Evolutionary conservation across 139 green algal species (phyloP), one percentile per base, ranked within the genome.

Genomic region (Haematococcus lacustris): DNA sequence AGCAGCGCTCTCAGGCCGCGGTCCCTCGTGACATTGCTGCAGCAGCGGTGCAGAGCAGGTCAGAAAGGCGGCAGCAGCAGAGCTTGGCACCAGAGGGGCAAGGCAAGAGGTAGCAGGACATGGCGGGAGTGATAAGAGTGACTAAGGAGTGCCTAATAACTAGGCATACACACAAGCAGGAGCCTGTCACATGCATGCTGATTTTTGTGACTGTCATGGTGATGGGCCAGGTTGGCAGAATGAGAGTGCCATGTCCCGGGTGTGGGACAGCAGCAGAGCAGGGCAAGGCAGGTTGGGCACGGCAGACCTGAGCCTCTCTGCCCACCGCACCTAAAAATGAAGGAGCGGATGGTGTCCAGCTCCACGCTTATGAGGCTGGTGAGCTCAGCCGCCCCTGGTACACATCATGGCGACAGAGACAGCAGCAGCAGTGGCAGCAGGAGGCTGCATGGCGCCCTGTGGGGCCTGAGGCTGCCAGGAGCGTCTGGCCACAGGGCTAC

Each of bases 341-440:
- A 93, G 34, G 57, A 74, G 41, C 92, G 88, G 23, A 97, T 72
- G 0, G 85, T 85, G 68, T 95, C 90, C 38, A 97, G 85, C 82
- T 97, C 90, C 17, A 86, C 82, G 32, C 78, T 86, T 1, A 97
- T 82, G 5, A 94, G 43, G 73, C 73, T 80, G 28, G 91, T 91
- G 34, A 97, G 81, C 76, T 92, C 83, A 2, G 83, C 76, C 26
- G 89, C n/a, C n/a, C n/a, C n/a, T n/a, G n/a, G n/a, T n/a, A n/a
- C n/a, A n/a, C n/a, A n/a, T n/a, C n/a, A n/a, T n/a, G n/a, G n/a
- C 78, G n/a, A 90, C 92, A 34, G 96, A n/a, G n/a, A n/a, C n/a
- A n/a, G n/a, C n/a, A n/a, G n/a, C n/a, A n/a, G n/a, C n/a, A n/a
- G n/a, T n/a, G n/a, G n/a, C n/a, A n/a, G n/a, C n/a, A n/a, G n/a